Percentiles rank a stretch among this genome's conserved stretches.
phyloP scores from a whole-genome alignment of 345 rosid species.

The Eucalyptus pauciflora region DNA sequence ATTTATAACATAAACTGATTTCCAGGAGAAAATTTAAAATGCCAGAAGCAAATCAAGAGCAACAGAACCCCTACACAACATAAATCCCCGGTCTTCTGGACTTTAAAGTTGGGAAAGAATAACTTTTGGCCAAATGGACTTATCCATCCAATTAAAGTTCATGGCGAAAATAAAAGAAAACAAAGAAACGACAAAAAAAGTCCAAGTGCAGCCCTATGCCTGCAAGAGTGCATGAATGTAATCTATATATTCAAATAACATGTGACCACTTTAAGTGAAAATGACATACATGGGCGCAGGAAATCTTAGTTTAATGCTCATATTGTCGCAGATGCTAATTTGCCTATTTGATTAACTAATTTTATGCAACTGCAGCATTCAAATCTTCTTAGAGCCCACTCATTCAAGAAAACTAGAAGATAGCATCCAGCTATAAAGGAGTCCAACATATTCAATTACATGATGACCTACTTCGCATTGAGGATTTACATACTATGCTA shows the following conservation, averaged over 20 bases:
- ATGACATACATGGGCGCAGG: neutral
- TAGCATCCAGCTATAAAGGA: neutral
- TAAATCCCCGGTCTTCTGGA: rapidly evolving
- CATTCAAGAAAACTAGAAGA: neutral
- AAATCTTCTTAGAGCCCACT: neutral
- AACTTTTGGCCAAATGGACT: neutral
- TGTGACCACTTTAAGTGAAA: neutral
- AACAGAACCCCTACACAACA: neutral
- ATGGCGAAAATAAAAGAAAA: neutral
- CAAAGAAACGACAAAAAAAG: neutral
- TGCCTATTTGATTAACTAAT: neutral
- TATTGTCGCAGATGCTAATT: neutral
- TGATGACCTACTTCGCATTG: neutral
- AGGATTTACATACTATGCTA: neutral
- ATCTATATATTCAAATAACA: neutral
- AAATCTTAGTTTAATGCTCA: neutral
- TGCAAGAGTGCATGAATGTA: neutral
- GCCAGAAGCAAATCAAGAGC: neutral
- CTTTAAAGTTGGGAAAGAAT: neutral
- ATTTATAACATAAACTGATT: neutral
- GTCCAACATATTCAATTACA: neutral
- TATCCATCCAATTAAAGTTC: neutral
- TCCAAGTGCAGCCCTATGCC: neutral
- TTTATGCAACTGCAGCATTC: neutral
- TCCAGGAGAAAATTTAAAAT: neutral